Evolutionary conservation across 1,139 yeast species (phyloP).

Genomic region (Arxiozyma heterogenica): DNA sequence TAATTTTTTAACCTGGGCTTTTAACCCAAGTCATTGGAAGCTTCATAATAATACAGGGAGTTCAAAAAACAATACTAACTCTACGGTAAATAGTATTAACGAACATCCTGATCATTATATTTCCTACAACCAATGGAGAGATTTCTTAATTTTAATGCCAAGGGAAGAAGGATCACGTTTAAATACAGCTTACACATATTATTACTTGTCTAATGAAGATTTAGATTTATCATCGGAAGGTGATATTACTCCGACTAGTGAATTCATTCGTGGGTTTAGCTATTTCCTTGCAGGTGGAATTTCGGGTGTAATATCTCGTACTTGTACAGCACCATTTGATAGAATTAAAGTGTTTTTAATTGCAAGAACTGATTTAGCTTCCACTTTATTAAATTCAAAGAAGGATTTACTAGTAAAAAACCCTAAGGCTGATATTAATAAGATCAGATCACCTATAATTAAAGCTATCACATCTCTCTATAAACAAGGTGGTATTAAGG

Average conservation of each 20-base stretch:
- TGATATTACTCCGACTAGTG: conserved; percentile 76
- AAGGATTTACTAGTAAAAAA: conserved; percentile 37
- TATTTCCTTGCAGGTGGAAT: conserved; percentile 90
- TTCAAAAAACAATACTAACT: neutral
- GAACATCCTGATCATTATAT: conserved; percentile 42
- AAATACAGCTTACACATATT: conserved; percentile 68
- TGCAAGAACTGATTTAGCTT: conserved; percentile 77
- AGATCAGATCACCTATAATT: conserved; percentile 55
- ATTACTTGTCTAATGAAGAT: conserved; percentile 55
- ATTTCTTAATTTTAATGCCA: conserved; percentile 75
- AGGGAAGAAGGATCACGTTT: conserved; percentile 59
- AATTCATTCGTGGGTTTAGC: conserved; percentile 74
- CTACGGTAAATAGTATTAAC: conserved; percentile 27
- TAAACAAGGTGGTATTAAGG: conserved; percentile 77
- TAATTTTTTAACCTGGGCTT: conserved; percentile 30
- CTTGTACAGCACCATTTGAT: conserved; percentile 96
- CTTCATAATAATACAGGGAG: neutral
- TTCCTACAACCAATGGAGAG: conserved; percentile 79
- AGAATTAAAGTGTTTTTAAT: conserved; percentile 86
- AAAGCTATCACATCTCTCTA: conserved; percentile 79
- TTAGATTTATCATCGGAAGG: conserved; percentile 76
- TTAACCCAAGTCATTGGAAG: conserved; percentile 36
- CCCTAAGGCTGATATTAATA: conserved; percentile 30
- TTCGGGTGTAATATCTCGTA: conserved; percentile 94
- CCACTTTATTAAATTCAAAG: conserved; percentile 56